phyloP scores from a whole-genome alignment of 306 rosid genomes.

The Vigna radiata region DNA sequence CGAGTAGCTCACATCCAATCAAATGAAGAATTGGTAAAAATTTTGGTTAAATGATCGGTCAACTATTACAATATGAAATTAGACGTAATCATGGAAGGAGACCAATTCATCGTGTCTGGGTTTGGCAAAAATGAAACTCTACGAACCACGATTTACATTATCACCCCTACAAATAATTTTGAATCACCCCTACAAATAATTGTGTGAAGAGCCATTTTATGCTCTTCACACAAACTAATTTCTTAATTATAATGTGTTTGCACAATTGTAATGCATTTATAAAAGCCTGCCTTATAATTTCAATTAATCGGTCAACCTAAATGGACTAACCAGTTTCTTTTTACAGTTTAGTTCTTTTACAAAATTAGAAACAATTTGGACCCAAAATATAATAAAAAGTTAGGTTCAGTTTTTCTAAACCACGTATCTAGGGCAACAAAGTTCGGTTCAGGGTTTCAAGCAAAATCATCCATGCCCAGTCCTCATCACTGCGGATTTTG shows the following conservation, averaged over 20 bases:
- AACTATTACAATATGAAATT: too few species aligned
- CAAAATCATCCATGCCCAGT: conserved; percentile 15
- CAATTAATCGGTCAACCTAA: neutral
- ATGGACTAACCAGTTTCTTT: neutral
- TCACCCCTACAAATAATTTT: neutral
- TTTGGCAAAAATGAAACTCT: neutral
- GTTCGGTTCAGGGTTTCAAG: conserved; percentile 1
- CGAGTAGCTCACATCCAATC: neutral
- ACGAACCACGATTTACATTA: neutral
- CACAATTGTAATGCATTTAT: conserved; percentile 21
- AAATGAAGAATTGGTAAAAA: neutral
- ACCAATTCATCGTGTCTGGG: neutral
- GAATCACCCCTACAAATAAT: neutral
- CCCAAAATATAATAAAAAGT: neutral
- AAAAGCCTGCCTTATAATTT: neutral
- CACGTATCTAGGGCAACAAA: conserved; percentile 1
- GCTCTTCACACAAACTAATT: neutral
- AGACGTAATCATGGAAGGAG: too few species aligned
- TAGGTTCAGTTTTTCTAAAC: conserved; percentile 15
- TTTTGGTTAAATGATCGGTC: neutral
- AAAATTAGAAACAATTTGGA: conserved; percentile 9
- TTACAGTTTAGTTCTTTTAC: conserved; percentile 8
- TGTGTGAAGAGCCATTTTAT: neutral
- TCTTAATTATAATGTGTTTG: conserved; percentile 10
- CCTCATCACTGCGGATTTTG: conserved; percentile 73